Base-by-base conservation (phyloP, 768 basidiomycete genomes). In the Gymnopilus junonius region DNA sequence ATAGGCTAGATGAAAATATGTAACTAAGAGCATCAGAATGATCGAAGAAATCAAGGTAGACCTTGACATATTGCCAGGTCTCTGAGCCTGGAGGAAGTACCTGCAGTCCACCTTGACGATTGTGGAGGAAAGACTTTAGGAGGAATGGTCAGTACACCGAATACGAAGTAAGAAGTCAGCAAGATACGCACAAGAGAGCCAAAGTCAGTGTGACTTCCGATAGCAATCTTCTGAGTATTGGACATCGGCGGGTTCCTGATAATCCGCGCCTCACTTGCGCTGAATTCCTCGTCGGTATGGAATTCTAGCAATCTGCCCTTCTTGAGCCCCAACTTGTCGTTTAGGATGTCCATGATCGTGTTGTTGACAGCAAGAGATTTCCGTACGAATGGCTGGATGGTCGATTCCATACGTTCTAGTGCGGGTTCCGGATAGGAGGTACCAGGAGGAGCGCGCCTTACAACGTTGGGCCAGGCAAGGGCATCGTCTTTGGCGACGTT, bases 201-300 rank as follows among this genome's bases (percentile, higher is more conserved):
- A 65, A 90, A 91, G 72, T 90, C 90, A 2, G 89, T 90, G 70
- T 91, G 90, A 1, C 85, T 83, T 20, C 88, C 88, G n/a, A 90
- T 70, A 0, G 79, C 77, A n/a, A 79, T 75, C 48, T 73, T 80
- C 6, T 79, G 74, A 35, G 59, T 78, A 17, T 73, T 71, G 0
- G 74, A 72, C 59, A 70, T 75, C 0, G 79, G 80, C 0, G 85
- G 82, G 31, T 78, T 84, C 68, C 74, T 84, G 64, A 85, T 86
- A 11, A 84, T 70, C 12, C 90, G 77, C 0, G 84, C 76, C 66
- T 91, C 88, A 62, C 86, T 84, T 6, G 84, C 85, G 54, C 85
- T 88, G 32, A 71, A 73, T 46, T 86, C 84, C 3, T 79, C 77
- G 6, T 73, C 42, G 3, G 71, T 60, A 68, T 91, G 88, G 20